A percentile compares a stretch with the other conserved stretches of the same genome.
Conservation (phyloP, 257 asterid species). For the Scutellaria galericulata region DNA sequence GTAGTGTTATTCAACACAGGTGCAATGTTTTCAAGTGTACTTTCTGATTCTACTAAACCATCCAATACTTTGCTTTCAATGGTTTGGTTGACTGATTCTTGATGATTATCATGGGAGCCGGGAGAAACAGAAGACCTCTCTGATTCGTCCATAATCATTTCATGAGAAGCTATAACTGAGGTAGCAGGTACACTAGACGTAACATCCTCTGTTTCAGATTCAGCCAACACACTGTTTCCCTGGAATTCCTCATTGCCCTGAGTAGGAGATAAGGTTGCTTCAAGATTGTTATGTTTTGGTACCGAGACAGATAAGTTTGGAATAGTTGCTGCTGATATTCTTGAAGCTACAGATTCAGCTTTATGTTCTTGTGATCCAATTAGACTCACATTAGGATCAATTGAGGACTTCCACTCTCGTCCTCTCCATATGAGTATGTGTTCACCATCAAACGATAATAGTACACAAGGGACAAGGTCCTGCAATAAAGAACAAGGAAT, state of each 20-base stretch:
- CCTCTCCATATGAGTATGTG: conserved; percentile 96
- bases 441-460: conserved; percentile 80
- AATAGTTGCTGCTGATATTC: conserved; percentile 35
- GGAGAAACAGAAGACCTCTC: conserved; percentile 31
- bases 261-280: conserved; percentile 30
- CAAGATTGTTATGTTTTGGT: conserved; percentile 32
- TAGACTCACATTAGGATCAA: conserved; percentile 42
- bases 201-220: conserved; percentile 35
- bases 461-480: conserved; percentile 96
- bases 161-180: conserved; percentile 35
- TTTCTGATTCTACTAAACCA: conserved; percentile 37
- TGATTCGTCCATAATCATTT: conserved; percentile 32
- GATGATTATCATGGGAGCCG: conserved; percentile 16
- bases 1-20: not conserved
- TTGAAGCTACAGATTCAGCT: conserved; percentile 38
- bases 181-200: conserved; percentile 18
- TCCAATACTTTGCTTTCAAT: conserved; percentile 31
- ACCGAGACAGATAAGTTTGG: conserved; percentile 25
- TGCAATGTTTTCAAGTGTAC: conserved; percentile 2
- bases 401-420: conserved; percentile 70
- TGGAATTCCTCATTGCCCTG: conserved; percentile 41
- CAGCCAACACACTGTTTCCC: conserved; percentile 24
- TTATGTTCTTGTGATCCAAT: conserved; percentile 40
- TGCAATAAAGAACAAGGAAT: conserved; percentile 44
- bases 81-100: conserved; percentile 32